Conservation (phyloP, 352 stramenopile species). For the Globisporangium carolinianum region DNA sequence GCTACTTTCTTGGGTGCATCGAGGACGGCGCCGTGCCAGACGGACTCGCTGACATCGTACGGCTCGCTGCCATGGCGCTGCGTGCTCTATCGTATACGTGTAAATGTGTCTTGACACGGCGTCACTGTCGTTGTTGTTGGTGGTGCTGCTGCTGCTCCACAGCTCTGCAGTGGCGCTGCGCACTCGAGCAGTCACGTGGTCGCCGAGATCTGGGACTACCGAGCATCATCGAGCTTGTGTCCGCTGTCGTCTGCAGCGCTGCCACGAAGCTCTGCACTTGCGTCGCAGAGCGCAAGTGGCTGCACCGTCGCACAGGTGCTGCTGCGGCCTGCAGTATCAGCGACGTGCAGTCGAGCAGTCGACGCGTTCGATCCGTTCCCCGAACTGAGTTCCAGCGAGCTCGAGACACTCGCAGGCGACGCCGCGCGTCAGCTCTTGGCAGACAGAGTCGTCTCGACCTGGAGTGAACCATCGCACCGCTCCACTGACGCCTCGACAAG, state of each 20-base stretch:
- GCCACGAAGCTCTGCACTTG: not conserved
- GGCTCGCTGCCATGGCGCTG: not conserved
- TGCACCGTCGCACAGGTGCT: slow-evolving; percentile 3
- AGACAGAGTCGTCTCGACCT: no score
- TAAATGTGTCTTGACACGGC: no score
- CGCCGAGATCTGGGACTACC: slow-evolving; percentile 34
- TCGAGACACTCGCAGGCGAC: slow-evolving; percentile 30
- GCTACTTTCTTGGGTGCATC: slow-evolving; percentile 60
- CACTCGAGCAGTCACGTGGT: slow-evolving; percentile 10
- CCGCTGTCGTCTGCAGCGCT: slow-evolving; percentile 29
- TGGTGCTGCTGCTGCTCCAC: no score
- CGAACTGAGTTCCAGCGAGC: slow-evolving; percentile 14
- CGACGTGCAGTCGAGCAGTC: not conserved
- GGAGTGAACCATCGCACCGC: not conserved
- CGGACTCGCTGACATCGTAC: slow-evolving; percentile 50
- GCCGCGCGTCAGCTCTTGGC: slow-evolving; percentile 22
- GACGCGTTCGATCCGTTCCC: slow-evolving; percentile 12
- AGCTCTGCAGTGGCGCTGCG: no score
- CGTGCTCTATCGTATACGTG: no score
- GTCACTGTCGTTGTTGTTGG: no score
- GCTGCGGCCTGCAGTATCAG: not conserved
- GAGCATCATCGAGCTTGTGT: slow-evolving; percentile 17
- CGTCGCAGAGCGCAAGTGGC: not conserved
- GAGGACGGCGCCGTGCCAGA: slow-evolving; percentile 44
- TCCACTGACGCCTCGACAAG: not conserved